These are phyloP conservation scores for Pseudognaphalium luteoalbum DNA, from an alignment of 129 eudicot species.

Conservation along the genomic window DNA sequence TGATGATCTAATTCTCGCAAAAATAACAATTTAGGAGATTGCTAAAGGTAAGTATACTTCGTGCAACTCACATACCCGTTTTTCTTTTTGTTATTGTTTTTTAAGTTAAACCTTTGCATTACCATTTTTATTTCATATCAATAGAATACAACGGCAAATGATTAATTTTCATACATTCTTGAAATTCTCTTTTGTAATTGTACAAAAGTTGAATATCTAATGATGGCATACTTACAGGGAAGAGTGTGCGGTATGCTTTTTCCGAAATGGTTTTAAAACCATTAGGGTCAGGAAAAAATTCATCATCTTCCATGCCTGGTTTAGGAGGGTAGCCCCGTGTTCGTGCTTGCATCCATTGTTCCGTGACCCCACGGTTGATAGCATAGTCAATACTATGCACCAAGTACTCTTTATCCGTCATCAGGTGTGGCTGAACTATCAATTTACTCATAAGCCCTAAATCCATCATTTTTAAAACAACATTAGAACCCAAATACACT, in stretches of 20 bases:
- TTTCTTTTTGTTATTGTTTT: background rate
- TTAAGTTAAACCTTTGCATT: background rate
- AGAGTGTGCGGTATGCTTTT: constrained; percentile 54
- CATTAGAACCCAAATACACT: constrained; percentile 12
- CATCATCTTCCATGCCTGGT: constrained; percentile 65
- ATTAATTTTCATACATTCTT: background rate
- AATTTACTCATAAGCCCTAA: constrained; percentile 80
- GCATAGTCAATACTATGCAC: constrained; percentile 69
- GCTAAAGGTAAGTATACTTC: background rate
- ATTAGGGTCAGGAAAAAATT: constrained; percentile 46
- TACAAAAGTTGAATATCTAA: background rate
- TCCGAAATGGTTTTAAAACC: constrained; percentile 60
- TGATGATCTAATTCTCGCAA: background rate
- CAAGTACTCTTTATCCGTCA: constrained; percentile 63
- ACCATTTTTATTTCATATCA: background rate
- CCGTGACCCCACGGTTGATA: constrained; percentile 72
- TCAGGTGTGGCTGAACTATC: constrained; percentile 70
- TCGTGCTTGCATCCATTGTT: constrained; percentile 76
- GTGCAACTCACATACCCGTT: background rate
- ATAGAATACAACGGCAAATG: background rate
- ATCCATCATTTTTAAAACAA: constrained; percentile 16
- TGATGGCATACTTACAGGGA: constrained; percentile 35
- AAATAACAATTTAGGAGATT: background rate
- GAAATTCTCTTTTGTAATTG: background rate
- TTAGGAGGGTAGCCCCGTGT: constrained; percentile 69